phyloP scores from a whole-genome alignment of 2,329 filamentous ascomycete species.

The Aphanocladium album region DNA sequence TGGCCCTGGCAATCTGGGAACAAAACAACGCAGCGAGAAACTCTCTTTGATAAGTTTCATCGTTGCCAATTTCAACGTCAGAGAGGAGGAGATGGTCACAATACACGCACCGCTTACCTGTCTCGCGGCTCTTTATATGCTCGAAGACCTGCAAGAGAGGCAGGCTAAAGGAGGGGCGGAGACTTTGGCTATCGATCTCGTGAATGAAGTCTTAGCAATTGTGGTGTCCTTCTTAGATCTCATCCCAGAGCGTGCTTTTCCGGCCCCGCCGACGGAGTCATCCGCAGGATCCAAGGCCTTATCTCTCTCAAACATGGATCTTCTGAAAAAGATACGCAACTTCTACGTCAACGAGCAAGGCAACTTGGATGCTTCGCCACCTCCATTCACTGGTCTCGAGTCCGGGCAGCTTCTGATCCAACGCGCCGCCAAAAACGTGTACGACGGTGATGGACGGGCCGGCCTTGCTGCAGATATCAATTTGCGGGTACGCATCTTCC shows the following conservation, averaged over 20 bases:
- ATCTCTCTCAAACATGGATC: conserved; percentile 35
- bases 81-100: conserved; percentile 92
- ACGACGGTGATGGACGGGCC: conserved; percentile 39
- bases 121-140: conserved; percentile 56
- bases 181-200: conserved; percentile 27
- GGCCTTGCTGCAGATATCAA: conserved; percentile 45
- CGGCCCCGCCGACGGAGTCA: conserved; percentile 22
- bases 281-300: neutral
- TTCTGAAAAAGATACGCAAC: conserved; percentile 55
- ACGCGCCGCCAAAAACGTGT: conserved; percentile 51
- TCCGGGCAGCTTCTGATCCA: conserved; percentile 60
- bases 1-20: conserved; percentile 37
- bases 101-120: conserved; percentile 72
- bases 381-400: conserved; percentile 53
- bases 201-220: conserved; percentile 39
- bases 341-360: conserved; percentile 70
- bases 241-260: conserved; percentile 60
- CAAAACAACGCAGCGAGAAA: conserved; percentile 52
- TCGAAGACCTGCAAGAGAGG: conserved; percentile 46
- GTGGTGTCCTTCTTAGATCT: conserved; percentile 56
- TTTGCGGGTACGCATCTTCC: conserved; percentile 54
- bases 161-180: conserved; percentile 28
- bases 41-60: conserved; percentile 77
- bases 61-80: conserved; percentile 81
- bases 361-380: conserved; percentile 56